Evolutionary conservation across 1,284 basidiomycete species (phyloP).

Genomic region (Pterulicium gracile): DNA sequence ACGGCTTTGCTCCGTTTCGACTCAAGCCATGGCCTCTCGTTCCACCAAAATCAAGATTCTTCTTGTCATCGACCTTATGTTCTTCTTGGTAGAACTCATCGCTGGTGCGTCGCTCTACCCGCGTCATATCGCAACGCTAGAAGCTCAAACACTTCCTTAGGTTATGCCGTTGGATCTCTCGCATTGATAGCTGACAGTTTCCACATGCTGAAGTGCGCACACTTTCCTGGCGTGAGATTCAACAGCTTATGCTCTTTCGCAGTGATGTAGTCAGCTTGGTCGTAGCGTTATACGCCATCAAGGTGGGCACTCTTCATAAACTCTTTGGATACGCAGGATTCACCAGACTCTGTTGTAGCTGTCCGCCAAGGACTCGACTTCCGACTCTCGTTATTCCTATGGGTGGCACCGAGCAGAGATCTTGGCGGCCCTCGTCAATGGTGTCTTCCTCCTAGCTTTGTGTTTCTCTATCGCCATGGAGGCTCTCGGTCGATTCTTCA

Average conservation of each 20-base stretch:
- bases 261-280: constrained; percentile 93
- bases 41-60: constrained; percentile 72
- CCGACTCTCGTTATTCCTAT: constrained; percentile 70
- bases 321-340: constrained; percentile 6
- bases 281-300: constrained; percentile 96
- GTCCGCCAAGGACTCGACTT: constrained; percentile 33
- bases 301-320: constrained; percentile 37
- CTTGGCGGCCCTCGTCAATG: constrained; percentile 89
- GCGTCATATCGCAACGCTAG: constrained; percentile 4
- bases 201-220: constrained; percentile 89
- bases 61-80: constrained; percentile 77
- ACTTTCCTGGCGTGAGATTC: constrained; percentile 6
- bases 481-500: constrained; percentile 86
- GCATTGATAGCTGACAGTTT: constrained; percentile 96
- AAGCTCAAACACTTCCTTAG: constrained; percentile 25
- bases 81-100: constrained; percentile 91
- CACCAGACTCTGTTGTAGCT: constrained; percentile 29
- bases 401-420: constrained; percentile 99
- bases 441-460: constrained; percentile 90
- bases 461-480: constrained; percentile 96
- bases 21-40: constrained; percentile 48
- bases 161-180: constrained; percentile 90
- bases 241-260: constrained; percentile 12
- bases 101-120: constrained; percentile 50
- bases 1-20: not conserved